Conservation (phyloP, 1,139 yeast species). For the Insectozyma bohioensis region DNA sequence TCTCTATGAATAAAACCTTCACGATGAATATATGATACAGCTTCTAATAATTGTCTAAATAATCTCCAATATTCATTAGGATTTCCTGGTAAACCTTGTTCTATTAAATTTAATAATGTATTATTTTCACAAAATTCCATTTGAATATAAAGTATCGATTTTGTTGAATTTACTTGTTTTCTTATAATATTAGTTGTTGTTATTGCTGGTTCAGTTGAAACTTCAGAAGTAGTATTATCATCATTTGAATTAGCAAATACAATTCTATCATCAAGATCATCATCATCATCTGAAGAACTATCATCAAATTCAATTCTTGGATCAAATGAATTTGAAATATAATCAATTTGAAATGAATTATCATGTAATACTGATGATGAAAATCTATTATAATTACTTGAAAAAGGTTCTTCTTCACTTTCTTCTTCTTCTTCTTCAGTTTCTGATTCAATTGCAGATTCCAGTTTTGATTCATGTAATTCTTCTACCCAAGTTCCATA, state of each 20-base stretch:
- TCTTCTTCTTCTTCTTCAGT: conserved; percentile 18
- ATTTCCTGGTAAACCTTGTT: conserved; percentile 71
- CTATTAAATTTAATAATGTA: conserved; percentile 79
- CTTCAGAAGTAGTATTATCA: conserved; percentile 15
- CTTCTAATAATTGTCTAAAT: conserved; percentile 86
- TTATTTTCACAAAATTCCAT: conserved; percentile 99
- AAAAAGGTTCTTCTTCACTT: conserved; percentile 14
- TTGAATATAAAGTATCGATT: conserved; percentile 75
- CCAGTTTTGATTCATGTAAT: conserved; percentile 24
- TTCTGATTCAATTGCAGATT: conserved; percentile 8
- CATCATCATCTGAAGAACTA: conserved; percentile 32
- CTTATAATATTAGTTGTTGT: neutral
- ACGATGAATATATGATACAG: conserved; percentile 84
- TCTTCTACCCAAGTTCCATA: conserved; percentile 98
- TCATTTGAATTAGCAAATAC: conserved; percentile 29
- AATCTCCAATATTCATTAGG: conserved; percentile 87
- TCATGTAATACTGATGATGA: conserved; percentile 36
- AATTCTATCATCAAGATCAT: conserved; percentile 24
- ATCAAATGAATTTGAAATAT: conserved; percentile 63
- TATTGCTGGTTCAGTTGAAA: conserved; percentile 13
- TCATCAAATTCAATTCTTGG: conserved; percentile 62
- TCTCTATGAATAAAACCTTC: conserved; percentile 96
- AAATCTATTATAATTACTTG: conserved; percentile 9
- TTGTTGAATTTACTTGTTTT: conserved; percentile 7
- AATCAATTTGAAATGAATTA: conserved; percentile 54